Percentiles rank a stretch among this genome's conserved stretches.
Evolutionary conservation across 495 filamentous ascomycete species (phyloP).

Genomic region (Xylaria acuta): DNA sequence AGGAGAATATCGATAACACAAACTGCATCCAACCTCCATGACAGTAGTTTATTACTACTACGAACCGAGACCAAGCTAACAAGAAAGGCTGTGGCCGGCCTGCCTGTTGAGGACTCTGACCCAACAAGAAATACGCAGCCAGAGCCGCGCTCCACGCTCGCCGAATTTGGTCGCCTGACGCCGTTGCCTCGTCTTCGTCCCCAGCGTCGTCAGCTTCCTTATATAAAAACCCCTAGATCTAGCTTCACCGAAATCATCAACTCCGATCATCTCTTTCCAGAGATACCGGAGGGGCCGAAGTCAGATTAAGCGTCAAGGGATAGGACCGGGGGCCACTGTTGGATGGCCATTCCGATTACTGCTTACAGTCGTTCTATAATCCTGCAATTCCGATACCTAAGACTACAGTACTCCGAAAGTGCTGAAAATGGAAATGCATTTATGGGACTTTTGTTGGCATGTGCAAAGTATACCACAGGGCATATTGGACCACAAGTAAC

Average conservation of each 20-base stretch:
- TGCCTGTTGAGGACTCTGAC: background rate
- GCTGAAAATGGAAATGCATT: background rate
- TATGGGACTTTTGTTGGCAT: background rate
- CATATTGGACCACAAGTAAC: background rate
- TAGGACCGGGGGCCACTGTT: background rate
- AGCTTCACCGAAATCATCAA: background rate
- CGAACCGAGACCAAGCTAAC: background rate
- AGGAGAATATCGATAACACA: background rate
- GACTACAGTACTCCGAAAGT: background rate
- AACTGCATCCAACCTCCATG: background rate
- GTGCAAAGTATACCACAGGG: background rate
- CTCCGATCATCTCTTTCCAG: background rate
- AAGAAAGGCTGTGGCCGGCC: background rate
- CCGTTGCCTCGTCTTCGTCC: background rate
- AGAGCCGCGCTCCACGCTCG: background rate
- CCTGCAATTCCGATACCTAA: background rate
- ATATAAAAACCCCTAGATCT: background rate
- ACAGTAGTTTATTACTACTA: background rate
- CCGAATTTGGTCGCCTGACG: background rate
- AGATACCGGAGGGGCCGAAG: background rate
- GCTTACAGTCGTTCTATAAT: background rate
- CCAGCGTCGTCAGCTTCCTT: background rate
- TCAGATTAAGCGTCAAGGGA: background rate
- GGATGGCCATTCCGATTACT: background rate
- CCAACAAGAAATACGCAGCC: background rate